Base-by-base conservation (phyloP, 202 grass and related monocot species). In the Carex sylvatica region DNA sequence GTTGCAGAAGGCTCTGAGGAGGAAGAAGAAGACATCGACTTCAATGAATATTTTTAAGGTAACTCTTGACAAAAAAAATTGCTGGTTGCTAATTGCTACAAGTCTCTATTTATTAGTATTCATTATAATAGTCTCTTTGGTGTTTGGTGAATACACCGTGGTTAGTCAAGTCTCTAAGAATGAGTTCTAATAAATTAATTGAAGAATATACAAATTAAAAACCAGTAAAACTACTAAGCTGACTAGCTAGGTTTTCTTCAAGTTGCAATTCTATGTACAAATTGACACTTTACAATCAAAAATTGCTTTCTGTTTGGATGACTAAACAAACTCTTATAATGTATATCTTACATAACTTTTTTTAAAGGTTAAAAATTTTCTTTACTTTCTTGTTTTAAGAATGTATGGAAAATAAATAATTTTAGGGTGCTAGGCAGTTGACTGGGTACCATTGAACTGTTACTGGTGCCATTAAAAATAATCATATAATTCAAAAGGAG, bases 1-100 rank as follows among this genome's bases (percentile, higher is more conserved):
- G 85, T 89, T 78, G 88, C 78, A 28, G 97, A 96, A 19, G 97
- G 84, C 59, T 91, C 83, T 13, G 93, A 96, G 54, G 96, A 99
- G 55, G 91, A 96, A 52, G 96, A 98, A 83, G 92, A 99, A 81
- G 97, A 96, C 71, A 92, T 93, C 5, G 93, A 99, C 6, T 88
- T 99, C 31, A 91, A 99, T 65, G 94, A 97, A 77, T 93, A 96
- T 83, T 93, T 95, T 80, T 93, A 99, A 92, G 97, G 97, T 94
- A 70, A 77, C 60, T 36, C 66, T 68, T 91, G 44, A 75, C 49
- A 18, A 75, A 28, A n/a, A n/a, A n/a, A n/a, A n/a, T 44, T 33
- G 16, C 8, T 19, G 7, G n/a, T 78, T 20, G 18, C 2, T 47
- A 44, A 6, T 38, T 65, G 38, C 13, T 14, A 54, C 65, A 31